Evolutionary conservation across 75 land plant species (phyloP), one percentile per base, ranked within the genome.

Genomic region (Larix kaempferi): DNA sequence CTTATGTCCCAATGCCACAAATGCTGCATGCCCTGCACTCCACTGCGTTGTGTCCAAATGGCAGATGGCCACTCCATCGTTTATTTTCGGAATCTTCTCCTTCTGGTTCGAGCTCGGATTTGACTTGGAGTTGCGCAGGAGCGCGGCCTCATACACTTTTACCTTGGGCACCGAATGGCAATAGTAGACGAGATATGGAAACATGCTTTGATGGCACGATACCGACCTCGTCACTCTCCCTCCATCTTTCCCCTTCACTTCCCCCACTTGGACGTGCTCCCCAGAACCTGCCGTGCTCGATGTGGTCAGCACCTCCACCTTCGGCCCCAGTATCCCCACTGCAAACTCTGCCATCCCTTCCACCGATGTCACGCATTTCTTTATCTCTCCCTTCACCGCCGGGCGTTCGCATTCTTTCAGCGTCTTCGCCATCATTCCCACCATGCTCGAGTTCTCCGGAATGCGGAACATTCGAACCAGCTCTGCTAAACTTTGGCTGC

Each of bases 391-490:
- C 0, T 59, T 57, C 82, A 86, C 87, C 22, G 92, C 87, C 10
- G 81, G 65, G n/a, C 91, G 66, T 75, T 93, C 89, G 84, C 93
- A 91, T 49, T 91, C 93, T 22, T 12, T 7, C 74, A 91, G 5
- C 55, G 89, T 78, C n/a, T 57, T 56, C 16, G 44, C 44, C 77
- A 76, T 76, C 39, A 33, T 60, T 0, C 59, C 56, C 39, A 57
- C 54, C 57, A 79, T 60, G 6, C 81, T 71, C 4, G 82, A 59
- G 56, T 78, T 81, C 23, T 78, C 67, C 6, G 77, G 65, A 39
- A 60, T 60, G 64, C 13, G 41, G 44, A 76, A 60, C 10, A 25
- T 57, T 55, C 44, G 41, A 78, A 77, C 74, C 81, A 88, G 19
- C 27, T 82, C 83, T 13, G 21, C 21, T 1, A 89, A 13, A 29